Evolutionary conservation across 1,284 basidiomycete genomes (phyloP).

Genomic region (Dichomitus squalens): DNA sequence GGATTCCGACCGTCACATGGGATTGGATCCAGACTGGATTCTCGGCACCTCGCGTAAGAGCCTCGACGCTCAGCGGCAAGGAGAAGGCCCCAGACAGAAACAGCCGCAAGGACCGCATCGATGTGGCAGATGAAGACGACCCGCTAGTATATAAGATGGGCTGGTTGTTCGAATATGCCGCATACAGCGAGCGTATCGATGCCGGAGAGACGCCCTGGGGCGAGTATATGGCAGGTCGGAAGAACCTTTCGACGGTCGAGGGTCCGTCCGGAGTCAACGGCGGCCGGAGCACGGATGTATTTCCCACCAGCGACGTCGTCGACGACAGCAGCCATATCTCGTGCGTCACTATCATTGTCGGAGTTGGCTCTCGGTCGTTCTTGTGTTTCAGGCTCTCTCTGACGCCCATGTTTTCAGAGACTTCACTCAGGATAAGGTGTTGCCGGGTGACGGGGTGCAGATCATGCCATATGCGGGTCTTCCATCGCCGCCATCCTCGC

Average conservation of each 20-base stretch:
- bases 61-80: conserved; percentile 1
- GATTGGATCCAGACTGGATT: conserved; percentile 45
- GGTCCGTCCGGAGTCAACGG: not conserved
- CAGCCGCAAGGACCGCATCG: not conserved
- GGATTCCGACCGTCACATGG: conserved; percentile 67
- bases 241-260: not conserved
- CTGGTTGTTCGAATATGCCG: conserved; percentile 46
- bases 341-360: conserved; percentile 23
- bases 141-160: conserved; percentile 32
- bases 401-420: conserved; percentile 21
- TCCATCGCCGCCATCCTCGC: conserved; percentile 15
- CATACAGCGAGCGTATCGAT: conserved; percentile 50
- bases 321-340: conserved; percentile 26
- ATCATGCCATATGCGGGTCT: conserved; percentile 8
- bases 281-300: not conserved
- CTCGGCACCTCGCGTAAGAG: not conserved
- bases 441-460: conserved; percentile 12
- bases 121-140: conserved; percentile 31
- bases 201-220: conserved; percentile 33
- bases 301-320: not conserved
- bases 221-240: not conserved
- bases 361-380: not conserved
- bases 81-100: conserved; percentile 5
- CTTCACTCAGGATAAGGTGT: conserved; percentile 24
- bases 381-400: not conserved